These are phyloP conservation scores for Penicillium sp. DNA, from an alignment of 2,329 filamentous ascomycete species.

Conservation along the genomic window DNA sequence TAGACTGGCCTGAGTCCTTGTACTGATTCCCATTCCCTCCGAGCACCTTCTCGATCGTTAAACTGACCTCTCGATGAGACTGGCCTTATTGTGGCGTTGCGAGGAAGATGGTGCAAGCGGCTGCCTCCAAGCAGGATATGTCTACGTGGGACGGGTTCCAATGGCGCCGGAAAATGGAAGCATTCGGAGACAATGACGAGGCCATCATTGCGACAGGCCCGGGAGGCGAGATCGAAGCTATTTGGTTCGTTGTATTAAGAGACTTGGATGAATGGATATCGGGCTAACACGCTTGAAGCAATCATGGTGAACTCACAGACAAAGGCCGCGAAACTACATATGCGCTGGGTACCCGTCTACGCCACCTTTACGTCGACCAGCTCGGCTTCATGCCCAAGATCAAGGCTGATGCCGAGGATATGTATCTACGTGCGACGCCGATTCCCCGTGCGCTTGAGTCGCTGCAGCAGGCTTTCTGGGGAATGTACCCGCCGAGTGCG, in stretches of 20 bases:
- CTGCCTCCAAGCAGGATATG: constrained; percentile 54
- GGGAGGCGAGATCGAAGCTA: constrained; percentile 66
- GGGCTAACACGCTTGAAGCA: constrained; percentile 33
- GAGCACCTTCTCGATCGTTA: neutral
- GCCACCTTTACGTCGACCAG: constrained; percentile 71
- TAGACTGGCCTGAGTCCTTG: constrained; percentile 52
- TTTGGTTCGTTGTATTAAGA: constrained; percentile 63
- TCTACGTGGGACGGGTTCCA: constrained; percentile 58
- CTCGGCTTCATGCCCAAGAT: constrained; percentile 66
- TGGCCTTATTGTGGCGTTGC: constrained; percentile 92
- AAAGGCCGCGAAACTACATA: constrained; percentile 70
- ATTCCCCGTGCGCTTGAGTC: constrained; percentile 75
- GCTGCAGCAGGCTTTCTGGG: constrained; percentile 71
- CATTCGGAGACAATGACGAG: constrained; percentile 69
- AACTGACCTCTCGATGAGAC: constrained; percentile 41
- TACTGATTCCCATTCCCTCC: constrained; percentile 25
- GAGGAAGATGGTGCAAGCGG: constrained; percentile 64
- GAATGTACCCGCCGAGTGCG: constrained; percentile 64
- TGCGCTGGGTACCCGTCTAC: constrained; percentile 64
- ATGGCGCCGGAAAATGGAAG: constrained; percentile 74
- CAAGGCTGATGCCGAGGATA: constrained; percentile 55
- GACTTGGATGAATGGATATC: neutral
- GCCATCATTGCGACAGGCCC: constrained; percentile 68
- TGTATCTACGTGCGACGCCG: constrained; percentile 73
- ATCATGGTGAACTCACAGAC: constrained; percentile 69